A percentile compares a stretch with the other conserved stretches of the same genome.
These are phyloP conservation scores for Ogataea hybrid DNA, from an alignment of 1,139 yeast genomes.

Conservation along the genomic window DNA sequence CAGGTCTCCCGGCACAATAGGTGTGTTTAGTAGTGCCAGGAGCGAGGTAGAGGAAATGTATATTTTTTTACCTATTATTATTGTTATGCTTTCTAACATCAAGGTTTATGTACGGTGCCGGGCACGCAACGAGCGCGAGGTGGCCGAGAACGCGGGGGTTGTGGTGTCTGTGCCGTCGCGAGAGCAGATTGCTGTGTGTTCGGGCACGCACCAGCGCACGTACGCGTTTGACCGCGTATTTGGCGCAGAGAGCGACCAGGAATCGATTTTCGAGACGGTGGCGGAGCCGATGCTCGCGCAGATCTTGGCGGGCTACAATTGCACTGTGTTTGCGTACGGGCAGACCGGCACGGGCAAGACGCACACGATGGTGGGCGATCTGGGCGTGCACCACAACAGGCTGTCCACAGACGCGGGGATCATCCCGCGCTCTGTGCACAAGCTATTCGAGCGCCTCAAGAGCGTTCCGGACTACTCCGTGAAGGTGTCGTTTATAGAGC, in stretches of 20 bases:
- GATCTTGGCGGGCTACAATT: constrained; percentile 67
- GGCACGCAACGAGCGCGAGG: constrained; percentile 26
- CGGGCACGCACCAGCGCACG: constrained; percentile 25
- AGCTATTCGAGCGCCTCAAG: constrained; percentile 46
- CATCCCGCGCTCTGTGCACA: constrained; percentile 60
- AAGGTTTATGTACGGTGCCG: constrained; percentile 28
- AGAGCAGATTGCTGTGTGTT: constrained; percentile 23
- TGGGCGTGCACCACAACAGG: constrained; percentile 21
- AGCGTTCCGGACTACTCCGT: constrained; percentile 53
- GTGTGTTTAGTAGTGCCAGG: too few species aligned
- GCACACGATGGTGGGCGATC: constrained; percentile 81
- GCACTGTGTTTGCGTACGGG: constrained; percentile 83
- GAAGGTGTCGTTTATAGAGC: constrained; percentile 66
- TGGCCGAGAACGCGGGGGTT: constrained; percentile 28
- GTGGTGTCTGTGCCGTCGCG: constrained; percentile 26
- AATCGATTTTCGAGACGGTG: constrained; percentile 52
- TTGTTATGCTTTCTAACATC: constrained; percentile 17
- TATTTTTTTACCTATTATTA: background rate
- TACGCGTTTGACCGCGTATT: constrained; percentile 69
- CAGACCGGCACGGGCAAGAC: constrained; percentile 93
- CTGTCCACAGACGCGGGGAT: constrained; percentile 53
- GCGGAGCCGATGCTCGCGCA: constrained; percentile 64
- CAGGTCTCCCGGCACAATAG: too few species aligned
- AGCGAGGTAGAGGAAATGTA: too few species aligned
- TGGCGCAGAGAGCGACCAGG: constrained; percentile 70